Conservation (phyloP, 2,329 filamentous ascomycete species). For the Ophiostoma pallidulum region DNA sequence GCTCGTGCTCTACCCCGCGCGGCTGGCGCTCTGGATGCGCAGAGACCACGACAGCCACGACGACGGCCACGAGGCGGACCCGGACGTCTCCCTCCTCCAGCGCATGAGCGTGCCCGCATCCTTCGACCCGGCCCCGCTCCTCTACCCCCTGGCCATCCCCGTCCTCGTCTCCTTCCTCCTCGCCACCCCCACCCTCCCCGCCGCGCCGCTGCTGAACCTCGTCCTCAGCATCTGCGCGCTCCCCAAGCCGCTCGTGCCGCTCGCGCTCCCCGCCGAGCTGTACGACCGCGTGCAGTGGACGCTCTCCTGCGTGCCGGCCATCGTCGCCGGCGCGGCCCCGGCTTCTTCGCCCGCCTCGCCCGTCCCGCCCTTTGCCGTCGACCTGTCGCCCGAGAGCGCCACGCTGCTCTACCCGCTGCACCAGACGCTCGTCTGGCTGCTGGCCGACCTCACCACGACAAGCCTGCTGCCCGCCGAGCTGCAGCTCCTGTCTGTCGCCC, state of each 20-base stretch:
- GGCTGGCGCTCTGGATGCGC: conserved; percentile 43
- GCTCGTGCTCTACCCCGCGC: conserved; percentile 48
- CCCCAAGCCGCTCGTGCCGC: conserved; percentile 63
- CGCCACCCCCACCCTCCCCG: conserved; percentile 53
- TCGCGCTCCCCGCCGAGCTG: conserved; percentile 44
- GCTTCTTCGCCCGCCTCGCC: background rate
- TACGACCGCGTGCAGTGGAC: conserved; percentile 70
- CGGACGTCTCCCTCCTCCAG: no score
- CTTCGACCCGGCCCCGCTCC: conserved; percentile 87
- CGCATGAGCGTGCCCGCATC: conserved; percentile 53
- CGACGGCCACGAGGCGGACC: no score
- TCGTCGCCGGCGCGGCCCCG: conserved; percentile 36
- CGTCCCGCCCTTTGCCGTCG: background rate
- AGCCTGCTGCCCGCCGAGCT: conserved; percentile 81
- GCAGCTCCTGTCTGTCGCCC: conserved; percentile 70
- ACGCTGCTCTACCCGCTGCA: conserved; percentile 67
- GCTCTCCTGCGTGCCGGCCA: conserved; percentile 60
- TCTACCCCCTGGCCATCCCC: conserved; percentile 74
- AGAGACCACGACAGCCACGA: conserved; percentile 23
- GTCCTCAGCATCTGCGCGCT: conserved; percentile 71
- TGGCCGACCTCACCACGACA: conserved; percentile 77
- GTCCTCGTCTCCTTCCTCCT: conserved; percentile 69
- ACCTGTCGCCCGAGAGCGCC: conserved; percentile 22
- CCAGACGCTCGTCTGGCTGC: conserved; percentile 60
- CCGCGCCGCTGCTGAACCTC: conserved; percentile 44